Base-by-base conservation (phyloP, 495 filamentous ascomycete species). In the Daldinia loculata region DNA sequence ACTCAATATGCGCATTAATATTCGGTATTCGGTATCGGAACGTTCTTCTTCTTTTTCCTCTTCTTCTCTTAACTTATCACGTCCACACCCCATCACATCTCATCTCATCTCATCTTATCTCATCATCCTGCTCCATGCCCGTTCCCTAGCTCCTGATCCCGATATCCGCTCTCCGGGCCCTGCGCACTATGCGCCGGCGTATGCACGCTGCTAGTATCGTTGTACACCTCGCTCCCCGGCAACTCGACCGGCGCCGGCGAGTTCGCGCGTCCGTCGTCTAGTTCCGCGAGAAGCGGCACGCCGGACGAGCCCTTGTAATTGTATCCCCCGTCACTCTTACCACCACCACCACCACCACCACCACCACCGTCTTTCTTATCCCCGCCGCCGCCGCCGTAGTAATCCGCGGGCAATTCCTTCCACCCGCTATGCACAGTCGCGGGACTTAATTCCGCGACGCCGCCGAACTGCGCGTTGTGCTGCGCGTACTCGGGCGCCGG, bases 201-300 rank as follows among this genome's bases (percentile, higher is more conserved):
- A 11, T 48, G 17, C 43, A 48, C 19, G 43, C 43, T 48, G 43
- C 43, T 48, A 6, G 39, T n/a, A 9, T 24, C 43, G 43, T 22
- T 8, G 19, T 27, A 67, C 7, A 45, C 15, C 17, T 39, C 48
- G 9, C 45, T 61, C 3, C 61, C 64, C 22, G 75, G 75, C 15
- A 77, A 26, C 50, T 77, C 75, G 22, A 71, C 75, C 4, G 70
- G 30, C 29, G 52, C 56, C 50, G 58, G 38, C 29, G 43, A 48
- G 19, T 11, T 57, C 43, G 30, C 32, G 11, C 45, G 3, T 2
- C 56, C 52, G 14, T 59, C 59, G 5, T 72, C 66, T 1, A 73
- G 52, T 22, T 75, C 75, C 14, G 75, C 62, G 1, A 76, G 60
- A 1, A 77, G 64, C 43, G 75, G 75, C 41, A 71, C 70, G 56